Conservation (phyloP, 768 basidiomycete species). For the Galerina sulciceps region DNA sequence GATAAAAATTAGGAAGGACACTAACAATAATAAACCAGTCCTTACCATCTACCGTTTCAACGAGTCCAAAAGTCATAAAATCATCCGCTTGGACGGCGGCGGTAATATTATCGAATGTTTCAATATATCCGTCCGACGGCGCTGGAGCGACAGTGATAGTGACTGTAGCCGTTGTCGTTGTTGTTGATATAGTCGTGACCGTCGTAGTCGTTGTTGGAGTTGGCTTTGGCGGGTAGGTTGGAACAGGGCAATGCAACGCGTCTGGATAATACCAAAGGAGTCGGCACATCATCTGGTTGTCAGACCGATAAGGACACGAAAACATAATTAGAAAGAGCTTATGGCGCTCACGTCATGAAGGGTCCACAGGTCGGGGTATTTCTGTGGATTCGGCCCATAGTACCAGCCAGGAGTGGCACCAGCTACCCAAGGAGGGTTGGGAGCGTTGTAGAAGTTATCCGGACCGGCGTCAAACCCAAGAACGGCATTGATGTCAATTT, state of each 20-base stretch:
- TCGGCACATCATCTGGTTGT: conserved; percentile 2
- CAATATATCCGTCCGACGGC: neutral
- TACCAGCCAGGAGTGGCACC: conserved; percentile 41
- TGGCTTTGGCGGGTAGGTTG: neutral
- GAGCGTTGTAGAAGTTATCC: conserved; percentile 36
- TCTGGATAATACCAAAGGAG: conserved; percentile 8
- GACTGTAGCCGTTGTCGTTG: neutral
- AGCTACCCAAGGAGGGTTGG: conserved; percentile 34
- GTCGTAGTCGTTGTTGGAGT: conserved; percentile 4
- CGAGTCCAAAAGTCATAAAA: neutral
- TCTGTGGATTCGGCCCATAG: conserved; percentile 32
- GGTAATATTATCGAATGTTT: neutral
- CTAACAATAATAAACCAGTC: too few relatives aligned
- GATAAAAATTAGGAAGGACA: too few relatives aligned
- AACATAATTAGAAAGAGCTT: too few relatives aligned
- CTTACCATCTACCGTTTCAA: neutral
- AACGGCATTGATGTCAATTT: conserved; percentile 7
- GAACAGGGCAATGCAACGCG: conserved; percentile 7
- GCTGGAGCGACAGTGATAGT: neutral
- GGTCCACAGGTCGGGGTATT: conserved; percentile 26
- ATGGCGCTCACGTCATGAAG: conserved; percentile 20
- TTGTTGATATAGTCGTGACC: neutral
- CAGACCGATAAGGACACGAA: too few relatives aligned
- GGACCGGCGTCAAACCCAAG: conserved; percentile 18
- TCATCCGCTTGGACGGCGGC: neutral